Evolutionary conservation across 345 rosid genomes (phyloP).

Genomic region (Moricandia moricandioides): DNA sequence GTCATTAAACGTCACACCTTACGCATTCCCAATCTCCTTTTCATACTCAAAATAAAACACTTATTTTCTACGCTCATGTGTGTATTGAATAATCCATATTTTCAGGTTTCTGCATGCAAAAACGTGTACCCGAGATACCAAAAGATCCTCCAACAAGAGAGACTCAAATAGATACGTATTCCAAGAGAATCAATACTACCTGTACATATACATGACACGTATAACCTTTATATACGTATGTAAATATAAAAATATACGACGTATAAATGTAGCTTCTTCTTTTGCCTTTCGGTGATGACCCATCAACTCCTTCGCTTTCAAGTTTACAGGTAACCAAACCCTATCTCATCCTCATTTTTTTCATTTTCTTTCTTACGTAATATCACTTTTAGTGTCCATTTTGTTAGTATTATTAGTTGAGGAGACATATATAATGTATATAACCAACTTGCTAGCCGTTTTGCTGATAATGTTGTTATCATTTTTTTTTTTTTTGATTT

Average conservation of each 20-base stretch:
- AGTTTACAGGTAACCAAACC: slow-evolving; percentile 45
- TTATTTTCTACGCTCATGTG: not conserved
- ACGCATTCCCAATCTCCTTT: slow-evolving; percentile 17
- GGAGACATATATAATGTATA: not conserved
- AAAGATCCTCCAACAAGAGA: slow-evolving; percentile 54
- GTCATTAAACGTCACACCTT: slow-evolving; percentile 30
- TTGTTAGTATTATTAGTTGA: not conserved
- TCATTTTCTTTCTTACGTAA: no score
- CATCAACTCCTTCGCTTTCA: slow-evolving; percentile 32
- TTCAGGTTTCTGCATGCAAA: slow-evolving; percentile 89
- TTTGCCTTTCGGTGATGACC: slow-evolving; percentile 25
- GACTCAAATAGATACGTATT: slow-evolving; percentile 43
- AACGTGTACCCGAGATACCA: slow-evolving; percentile 72
- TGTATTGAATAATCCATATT: not conserved
- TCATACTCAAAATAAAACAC: not conserved
- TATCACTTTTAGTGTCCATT: not conserved
- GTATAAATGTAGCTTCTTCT: slow-evolving; percentile 23
- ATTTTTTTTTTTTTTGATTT: not conserved
- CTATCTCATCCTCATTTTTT: slow-evolving; percentile 18
- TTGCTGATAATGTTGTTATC: slow-evolving; percentile 24
- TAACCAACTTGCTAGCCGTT: slow-evolving; percentile 7
- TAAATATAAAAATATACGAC: slow-evolving; percentile 2
- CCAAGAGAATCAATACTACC: slow-evolving; percentile 4
- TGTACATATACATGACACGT: not conserved
- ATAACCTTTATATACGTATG: not conserved